These are phyloP conservation scores for Acanthamoeba lenticulata DNA, from an alignment of 208 protist genomes.

Conservation along the genomic window DNA sequence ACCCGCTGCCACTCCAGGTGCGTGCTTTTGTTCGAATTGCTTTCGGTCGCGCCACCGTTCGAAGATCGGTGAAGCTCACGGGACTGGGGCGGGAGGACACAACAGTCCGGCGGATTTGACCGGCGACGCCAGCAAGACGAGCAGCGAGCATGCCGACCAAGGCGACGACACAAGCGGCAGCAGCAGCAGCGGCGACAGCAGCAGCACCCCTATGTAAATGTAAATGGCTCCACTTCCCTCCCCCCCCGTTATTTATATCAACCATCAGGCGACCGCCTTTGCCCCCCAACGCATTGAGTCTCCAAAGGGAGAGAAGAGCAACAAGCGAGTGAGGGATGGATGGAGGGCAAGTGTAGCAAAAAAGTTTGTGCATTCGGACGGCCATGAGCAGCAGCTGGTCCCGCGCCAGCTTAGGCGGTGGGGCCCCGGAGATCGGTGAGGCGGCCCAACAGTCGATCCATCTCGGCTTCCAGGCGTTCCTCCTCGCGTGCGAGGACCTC, in stretches of 20 bases:
- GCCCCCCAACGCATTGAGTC: too few relatives aligned
- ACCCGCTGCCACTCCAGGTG: neutral
- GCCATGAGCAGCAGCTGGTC: too few relatives aligned
- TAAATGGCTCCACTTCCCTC: neutral
- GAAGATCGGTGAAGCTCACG: too few relatives aligned
- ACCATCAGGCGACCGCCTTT: neutral
- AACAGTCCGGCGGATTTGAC: neutral
- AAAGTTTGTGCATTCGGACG: too few relatives aligned
- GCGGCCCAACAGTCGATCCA: neutral
- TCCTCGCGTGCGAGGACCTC: neutral
- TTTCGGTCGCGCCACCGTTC: neutral
- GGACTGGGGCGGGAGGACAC: too few relatives aligned
- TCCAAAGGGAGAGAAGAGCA: too few relatives aligned
- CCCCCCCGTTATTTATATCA: conserved; percentile 2
- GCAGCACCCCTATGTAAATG: neutral
- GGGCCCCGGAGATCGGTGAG: neutral
- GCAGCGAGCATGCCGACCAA: neutral
- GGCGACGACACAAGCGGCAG: too few relatives aligned
- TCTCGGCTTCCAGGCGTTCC: neutral
- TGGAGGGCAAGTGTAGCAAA: too few relatives aligned
- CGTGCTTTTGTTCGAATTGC: neutral
- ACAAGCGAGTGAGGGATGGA: neutral
- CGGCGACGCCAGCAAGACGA: neutral
- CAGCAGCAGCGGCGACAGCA: too few relatives aligned
- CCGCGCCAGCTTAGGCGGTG: too few relatives aligned